Evolutionary conservation across 441 rosid species (phyloP), one percentile per base, ranked within the genome.

Genomic region (Metrosideros polymorpha): DNA sequence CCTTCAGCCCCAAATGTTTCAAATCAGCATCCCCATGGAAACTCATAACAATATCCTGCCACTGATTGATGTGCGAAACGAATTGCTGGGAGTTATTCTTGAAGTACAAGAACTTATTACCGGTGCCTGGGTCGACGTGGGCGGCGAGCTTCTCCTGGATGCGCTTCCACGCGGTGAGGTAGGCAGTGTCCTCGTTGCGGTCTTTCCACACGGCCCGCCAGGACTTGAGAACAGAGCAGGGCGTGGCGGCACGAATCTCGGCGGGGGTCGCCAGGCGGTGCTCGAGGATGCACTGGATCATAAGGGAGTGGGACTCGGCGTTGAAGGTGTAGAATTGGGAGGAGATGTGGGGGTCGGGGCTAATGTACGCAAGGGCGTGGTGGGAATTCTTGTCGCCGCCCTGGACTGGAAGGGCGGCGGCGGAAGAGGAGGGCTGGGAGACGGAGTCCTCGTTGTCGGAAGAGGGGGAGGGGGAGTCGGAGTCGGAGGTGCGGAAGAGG

Each of bases 171-270:
- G 97, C 99, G 24, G 99, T 97, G 84, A 96, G 90, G 91, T 95
- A 97, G 19, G 99, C 99, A 22, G 99, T 97, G 85, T 97, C 99
- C 88, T 97, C 99, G 91, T 96, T 96, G 6, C 99, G 94, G 90
- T 97, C 99, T 85, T 96, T 97, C 99, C 99, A 97, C 49, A 97
- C 99, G 75, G 95, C 88, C 32, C 99, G 97, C 99, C 99, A 95
- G 82, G 99, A 97, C 83, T 94, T 92, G 85, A 97, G 94, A 43
- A 97, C 98, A 59, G 95, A 83, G 85, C 92, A 84, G 0, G 98
- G 94, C 22, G 99, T 97, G 29, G 98, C 99, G 39, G 88, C 88
- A 27, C 99, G 97, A 95, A 97, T 97, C 98, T 96, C 99, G 17
- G 90, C 91, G 22, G 99, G 96, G 43, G 95, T 90, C 3, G 99